These are phyloP conservation scores for Gliomastix tumulicola DNA, from an alignment of 2,329 filamentous ascomycete genomes.

Conservation along the genomic window DNA sequence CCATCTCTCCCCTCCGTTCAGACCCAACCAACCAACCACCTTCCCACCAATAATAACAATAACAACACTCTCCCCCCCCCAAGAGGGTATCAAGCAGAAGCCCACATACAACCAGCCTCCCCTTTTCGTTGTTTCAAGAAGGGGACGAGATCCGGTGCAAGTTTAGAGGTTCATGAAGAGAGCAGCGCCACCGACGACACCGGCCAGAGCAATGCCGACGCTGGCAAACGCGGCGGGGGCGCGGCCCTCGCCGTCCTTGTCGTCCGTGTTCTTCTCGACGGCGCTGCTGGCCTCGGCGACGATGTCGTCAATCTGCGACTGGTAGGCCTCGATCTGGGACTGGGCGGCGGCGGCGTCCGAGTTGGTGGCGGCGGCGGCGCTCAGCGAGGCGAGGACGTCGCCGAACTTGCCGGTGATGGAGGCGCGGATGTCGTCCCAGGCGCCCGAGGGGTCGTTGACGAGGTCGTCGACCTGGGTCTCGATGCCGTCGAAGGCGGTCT, in stretches of 20 bases:
- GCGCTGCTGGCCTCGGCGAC: slow-evolving; percentile 9
- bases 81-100: no score
- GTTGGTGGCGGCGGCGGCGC: slow-evolving; percentile 4
- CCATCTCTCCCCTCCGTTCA: not conserved
- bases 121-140: not conserved
- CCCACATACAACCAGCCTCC: no score
- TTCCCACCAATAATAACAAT: no score
- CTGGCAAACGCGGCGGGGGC: slow-evolving; percentile 24
- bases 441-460: slow-evolving; percentile 7
- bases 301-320: slow-evolving; percentile 7
- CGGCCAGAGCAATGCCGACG: slow-evolving; percentile 35
- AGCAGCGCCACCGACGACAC: slow-evolving; percentile 38
- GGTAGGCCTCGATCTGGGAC: slow-evolving; percentile 2
- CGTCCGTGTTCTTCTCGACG: slow-evolving; percentile 8
- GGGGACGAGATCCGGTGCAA: no score
- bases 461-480: slow-evolving; percentile 10
- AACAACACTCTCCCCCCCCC: no score
- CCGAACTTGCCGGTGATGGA: slow-evolving; percentile 7
- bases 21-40: not conserved
- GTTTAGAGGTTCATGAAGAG: slow-evolving; percentile 37
- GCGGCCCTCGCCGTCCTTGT: slow-evolving; percentile 7
- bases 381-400: slow-evolving; percentile 5
- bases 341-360: slow-evolving; percentile 4
- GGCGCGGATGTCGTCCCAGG: slow-evolving; percentile 6
- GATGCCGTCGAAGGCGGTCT: slow-evolving; percentile 1